Conservation (phyloP, 1,284 basidiomycete species). For the Spongispora temasekensis region DNA sequence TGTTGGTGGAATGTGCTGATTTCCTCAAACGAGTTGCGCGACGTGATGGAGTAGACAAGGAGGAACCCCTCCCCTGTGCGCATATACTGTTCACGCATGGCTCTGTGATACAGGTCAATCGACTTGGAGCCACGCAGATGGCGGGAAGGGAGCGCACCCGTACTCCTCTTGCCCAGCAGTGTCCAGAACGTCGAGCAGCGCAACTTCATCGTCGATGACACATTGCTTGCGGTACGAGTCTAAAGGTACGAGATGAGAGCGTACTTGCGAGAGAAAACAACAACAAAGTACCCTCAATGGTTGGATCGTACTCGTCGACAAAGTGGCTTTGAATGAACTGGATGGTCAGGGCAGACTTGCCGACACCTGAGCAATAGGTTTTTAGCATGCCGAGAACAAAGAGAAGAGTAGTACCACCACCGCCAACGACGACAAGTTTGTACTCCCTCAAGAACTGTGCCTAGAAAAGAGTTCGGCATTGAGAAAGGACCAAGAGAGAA, state of each 20-base stretch:
- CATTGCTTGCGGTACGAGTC: slow-evolving; percentile 97
- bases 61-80: slow-evolving; percentile 98
- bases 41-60: slow-evolving; percentile 98
- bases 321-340: slow-evolving; percentile 98
- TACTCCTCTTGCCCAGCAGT: slow-evolving; percentile 99
- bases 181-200: slow-evolving; percentile 95
- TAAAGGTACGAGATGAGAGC: slow-evolving; percentile 31
- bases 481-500: not conserved
- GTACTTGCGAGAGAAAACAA: slow-evolving; percentile 2
- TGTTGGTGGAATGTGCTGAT: slow-evolving; percentile 98
- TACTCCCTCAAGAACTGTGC: slow-evolving; percentile 94
- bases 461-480: slow-evolving; percentile 40
- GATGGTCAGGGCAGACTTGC: slow-evolving; percentile 96
- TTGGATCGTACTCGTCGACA: slow-evolving; percentile 98
- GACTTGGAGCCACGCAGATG: not conserved
- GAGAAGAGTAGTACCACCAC: slow-evolving; percentile 74
- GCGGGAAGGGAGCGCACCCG: slow-evolving; percentile 60
- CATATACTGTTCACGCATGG: slow-evolving; percentile 99
- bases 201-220: slow-evolving; percentile 97
- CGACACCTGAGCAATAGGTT: slow-evolving; percentile 69
- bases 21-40: slow-evolving; percentile 97
- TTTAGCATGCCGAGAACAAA: not conserved
- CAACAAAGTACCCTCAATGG: slow-evolving; percentile 77
- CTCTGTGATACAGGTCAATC: slow-evolving; percentile 50
- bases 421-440: slow-evolving; percentile 97